phyloP scores from a whole-genome alignment of 2,329 filamentous ascomycete genomes.

The Alternaria conjuncta region DNA sequence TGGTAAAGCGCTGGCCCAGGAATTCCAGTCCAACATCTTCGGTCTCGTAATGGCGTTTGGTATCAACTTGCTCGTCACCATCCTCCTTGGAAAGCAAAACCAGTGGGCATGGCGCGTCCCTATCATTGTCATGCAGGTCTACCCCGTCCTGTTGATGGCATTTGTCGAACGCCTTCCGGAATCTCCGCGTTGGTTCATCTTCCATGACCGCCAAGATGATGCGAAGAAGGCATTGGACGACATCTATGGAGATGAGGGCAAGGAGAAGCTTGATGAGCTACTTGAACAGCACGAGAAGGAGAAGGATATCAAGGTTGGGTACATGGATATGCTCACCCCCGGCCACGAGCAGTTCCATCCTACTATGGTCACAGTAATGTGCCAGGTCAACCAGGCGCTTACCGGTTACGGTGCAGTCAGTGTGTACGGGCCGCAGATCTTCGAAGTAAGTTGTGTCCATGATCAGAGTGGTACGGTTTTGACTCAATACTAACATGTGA shows the following conservation, averaged over 20 bases:
- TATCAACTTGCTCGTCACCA: conserved; percentile 63
- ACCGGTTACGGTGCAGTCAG: conserved; percentile 66
- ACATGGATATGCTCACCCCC: conserved; percentile 65
- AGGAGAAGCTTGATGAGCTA: conserved; percentile 59
- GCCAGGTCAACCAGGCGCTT: conserved; percentile 66
- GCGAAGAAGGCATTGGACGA: conserved; percentile 57
- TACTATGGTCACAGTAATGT: conserved; percentile 67
- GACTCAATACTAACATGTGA: conserved; percentile 58
- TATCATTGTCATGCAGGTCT: conserved; percentile 67
- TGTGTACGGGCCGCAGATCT: conserved; percentile 69
- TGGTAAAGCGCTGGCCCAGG: conserved; percentile 65
- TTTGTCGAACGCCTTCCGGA: conserved; percentile 63
- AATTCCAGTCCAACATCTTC: conserved; percentile 70
- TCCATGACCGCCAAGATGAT: conserved; percentile 57
- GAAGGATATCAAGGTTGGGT: conserved; percentile 55
- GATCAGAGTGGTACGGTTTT: not conserved
- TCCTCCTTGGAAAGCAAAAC: conserved; percentile 60
- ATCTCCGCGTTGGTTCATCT: conserved; percentile 64
- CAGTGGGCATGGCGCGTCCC: conserved; percentile 69
- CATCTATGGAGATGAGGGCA: conserved; percentile 60
- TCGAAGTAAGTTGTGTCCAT: conserved; percentile 49
- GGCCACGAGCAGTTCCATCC: conserved; percentile 65
- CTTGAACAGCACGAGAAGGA: conserved; percentile 60
- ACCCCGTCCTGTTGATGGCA: conserved; percentile 61
- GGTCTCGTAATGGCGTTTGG: conserved; percentile 67